These are phyloP conservation scores for Rosa rugosa DNA, from an alignment of 306 rosid species.

Conservation along the genomic window DNA sequence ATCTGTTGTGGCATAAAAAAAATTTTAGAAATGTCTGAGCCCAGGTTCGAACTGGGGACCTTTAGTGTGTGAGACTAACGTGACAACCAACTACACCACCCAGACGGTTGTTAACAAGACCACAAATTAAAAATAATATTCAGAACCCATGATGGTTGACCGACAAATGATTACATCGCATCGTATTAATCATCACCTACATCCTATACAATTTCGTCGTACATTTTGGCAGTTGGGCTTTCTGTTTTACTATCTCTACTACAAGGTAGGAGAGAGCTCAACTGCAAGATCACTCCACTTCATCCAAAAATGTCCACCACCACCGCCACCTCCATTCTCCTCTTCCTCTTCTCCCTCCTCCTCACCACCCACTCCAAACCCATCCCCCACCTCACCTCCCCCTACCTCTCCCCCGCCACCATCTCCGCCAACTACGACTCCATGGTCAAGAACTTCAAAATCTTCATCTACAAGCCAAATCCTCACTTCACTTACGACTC, in stretches of 20 bases:
- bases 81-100: conserved; percentile 87
- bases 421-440: conserved; percentile 44
- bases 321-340: background rate
- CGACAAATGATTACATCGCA: background rate
- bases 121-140: background rate
- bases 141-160: background rate
- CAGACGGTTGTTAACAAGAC: background rate
- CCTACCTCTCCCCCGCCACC: conserved; percentile 51
- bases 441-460: conserved; percentile 52
- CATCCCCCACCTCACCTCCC: conserved; percentile 26
- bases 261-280: background rate
- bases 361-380: conserved; percentile 22
- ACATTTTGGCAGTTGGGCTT: background rate
- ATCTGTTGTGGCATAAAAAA: background rate
- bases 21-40: conserved; percentile 39
- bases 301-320: conserved; percentile 19
- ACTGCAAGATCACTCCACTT: background rate
- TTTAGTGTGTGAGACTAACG: conserved; percentile 88
- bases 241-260: background rate
- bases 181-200: background rate
- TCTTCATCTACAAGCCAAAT: conserved; percentile 51
- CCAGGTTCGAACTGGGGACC: conserved; percentile 89
- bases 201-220: background rate
- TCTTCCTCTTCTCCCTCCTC: conserved; percentile 16
- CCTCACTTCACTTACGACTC: conserved; percentile 31